Evolutionary conservation across 345 rosid species (phyloP).

Genomic region (Lepidium sativum): DNA sequence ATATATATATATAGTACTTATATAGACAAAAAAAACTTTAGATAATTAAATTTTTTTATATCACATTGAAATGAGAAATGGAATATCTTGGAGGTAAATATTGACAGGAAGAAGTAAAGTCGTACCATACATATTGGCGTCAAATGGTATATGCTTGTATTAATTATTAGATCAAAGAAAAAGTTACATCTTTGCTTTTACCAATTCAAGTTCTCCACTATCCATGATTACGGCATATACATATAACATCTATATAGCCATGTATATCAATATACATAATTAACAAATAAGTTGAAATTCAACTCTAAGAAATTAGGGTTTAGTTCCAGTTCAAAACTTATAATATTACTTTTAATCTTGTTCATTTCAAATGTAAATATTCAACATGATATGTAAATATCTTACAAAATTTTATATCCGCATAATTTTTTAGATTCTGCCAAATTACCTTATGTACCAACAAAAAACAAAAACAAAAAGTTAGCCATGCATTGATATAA

Average conservation of each 20-base stretch:
- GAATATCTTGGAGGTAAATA: not conserved
- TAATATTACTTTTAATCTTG: too few species aligned
- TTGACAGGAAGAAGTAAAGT: constrained; percentile 17
- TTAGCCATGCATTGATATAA: too few species aligned
- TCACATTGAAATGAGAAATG: not conserved
- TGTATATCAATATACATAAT: not conserved
- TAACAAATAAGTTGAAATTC: too few species aligned
- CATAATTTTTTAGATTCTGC: too few species aligned
- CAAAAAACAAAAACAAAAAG: too few species aligned
- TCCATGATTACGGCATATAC: not conserved
- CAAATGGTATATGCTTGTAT: not conserved
- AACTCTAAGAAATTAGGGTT: too few species aligned
- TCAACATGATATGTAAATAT: too few species aligned
- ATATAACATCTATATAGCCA: not conserved
- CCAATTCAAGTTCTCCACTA: constrained; percentile 7
- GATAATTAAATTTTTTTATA: not conserved
- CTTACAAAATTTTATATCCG: too few species aligned
- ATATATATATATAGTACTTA: not conserved
- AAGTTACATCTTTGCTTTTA: constrained; percentile 3
- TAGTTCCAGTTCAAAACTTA: too few species aligned
- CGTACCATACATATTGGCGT: constrained; percentile 3
- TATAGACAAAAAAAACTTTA: not conserved
- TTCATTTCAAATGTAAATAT: too few species aligned
- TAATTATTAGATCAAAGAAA: constrained; percentile 8
- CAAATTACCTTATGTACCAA: too few species aligned